phyloP scores from a whole-genome alignment of 768 basidiomycete species.

The Psilocybe azurescens region DNA sequence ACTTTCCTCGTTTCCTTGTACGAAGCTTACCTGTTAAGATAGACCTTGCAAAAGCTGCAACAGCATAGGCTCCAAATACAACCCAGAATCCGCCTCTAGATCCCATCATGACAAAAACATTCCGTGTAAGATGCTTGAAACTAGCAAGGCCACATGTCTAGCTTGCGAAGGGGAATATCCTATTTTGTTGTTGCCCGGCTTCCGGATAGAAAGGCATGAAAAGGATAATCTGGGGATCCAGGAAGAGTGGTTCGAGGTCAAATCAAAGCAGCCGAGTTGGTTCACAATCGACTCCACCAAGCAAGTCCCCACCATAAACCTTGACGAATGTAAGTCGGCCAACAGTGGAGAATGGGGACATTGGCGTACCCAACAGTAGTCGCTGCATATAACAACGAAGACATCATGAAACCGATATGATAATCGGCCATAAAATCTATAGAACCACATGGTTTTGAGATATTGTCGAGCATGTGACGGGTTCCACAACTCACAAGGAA shows the following conservation, averaged over 20 bases:
- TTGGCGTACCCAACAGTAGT: conserved; percentile 49
- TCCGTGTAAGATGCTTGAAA: conserved; percentile 44
- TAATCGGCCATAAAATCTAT: conserved; percentile 56
- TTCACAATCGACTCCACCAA: conserved; percentile 49
- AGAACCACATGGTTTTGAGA: background rate
- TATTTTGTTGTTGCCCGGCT: background rate
- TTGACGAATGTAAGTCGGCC: conserved; percentile 22
- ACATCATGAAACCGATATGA: conserved; percentile 52
- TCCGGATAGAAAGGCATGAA: conserved; percentile 14
- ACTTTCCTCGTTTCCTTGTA: too few species aligned
- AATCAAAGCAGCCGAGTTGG: conserved; percentile 43
- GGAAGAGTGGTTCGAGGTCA: conserved; percentile 23
- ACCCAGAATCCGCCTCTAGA: conserved; percentile 43
- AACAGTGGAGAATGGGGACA: conserved; percentile 15
- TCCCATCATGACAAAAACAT: conserved; percentile 57
- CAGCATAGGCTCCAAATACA: conserved; percentile 51
- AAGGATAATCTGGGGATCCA: conserved; percentile 31
- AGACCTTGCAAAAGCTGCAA: conserved; percentile 52
- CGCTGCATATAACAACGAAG: conserved; percentile 57
- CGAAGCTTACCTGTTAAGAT: conserved; percentile 48
- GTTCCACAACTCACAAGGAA: conserved; percentile 49
- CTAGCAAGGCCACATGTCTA: conserved; percentile 41
- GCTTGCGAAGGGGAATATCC: conserved; percentile 48
- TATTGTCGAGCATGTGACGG: background rate
- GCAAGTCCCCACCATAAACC: conserved; percentile 53